Conservation (phyloP, 208 protist genomes). For the Acanthamoeba royreba region DNA sequence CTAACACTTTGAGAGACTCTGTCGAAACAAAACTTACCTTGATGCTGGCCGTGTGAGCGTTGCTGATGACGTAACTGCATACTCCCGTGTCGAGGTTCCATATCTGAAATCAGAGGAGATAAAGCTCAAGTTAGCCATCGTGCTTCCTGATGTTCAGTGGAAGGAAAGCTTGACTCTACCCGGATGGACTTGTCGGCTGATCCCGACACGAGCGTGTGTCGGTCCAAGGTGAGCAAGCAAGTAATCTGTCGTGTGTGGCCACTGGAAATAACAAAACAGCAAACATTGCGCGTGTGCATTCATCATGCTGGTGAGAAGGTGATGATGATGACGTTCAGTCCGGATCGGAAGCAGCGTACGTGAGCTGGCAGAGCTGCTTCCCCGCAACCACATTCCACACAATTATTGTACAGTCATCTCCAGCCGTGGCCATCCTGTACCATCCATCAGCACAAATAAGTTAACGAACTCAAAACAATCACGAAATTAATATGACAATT, state of each 20-base stretch:
- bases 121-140: background rate
- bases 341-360: background rate
- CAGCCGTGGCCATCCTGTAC: conserved; percentile 31
- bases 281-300: too few species aligned
- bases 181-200: conserved; percentile 35
- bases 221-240: conserved; percentile 16
- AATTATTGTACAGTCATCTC: background rate
- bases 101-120: background rate
- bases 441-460: background rate
- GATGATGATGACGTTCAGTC: background rate
- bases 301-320: background rate
- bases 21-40: background rate
- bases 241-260: conserved; percentile 3
- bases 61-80: background rate
- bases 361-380: background rate
- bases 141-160: background rate
- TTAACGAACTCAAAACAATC: background rate
- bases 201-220: conserved; percentile 35
- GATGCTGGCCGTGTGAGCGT: background rate
- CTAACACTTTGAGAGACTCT: background rate
- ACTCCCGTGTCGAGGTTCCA: conserved; percentile 38
- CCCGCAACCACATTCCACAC: conserved; percentile 31
- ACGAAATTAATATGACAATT: background rate
- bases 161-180: background rate
- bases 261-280: background rate